Base-by-base conservation (phyloP, 495 filamentous ascomycete genomes). In the Penicillium maclennaniae region DNA sequence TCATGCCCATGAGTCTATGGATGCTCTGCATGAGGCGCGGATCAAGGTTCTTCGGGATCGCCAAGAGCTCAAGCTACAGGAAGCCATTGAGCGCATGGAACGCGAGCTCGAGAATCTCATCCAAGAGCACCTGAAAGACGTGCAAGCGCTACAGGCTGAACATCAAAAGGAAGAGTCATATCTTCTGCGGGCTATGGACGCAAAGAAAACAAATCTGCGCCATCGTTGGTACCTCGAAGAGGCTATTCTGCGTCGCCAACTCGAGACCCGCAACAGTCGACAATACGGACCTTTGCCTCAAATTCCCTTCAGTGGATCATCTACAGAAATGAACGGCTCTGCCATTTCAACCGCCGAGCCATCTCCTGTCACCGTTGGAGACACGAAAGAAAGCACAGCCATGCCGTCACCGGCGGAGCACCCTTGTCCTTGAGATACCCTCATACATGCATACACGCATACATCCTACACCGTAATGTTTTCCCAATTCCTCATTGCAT, bases 21-120 rank as follows among this genome's bases (percentile, higher is more conserved):
- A 84, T 44, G 78, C 81, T 12, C 79, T 87, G 2, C 87, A 92
- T 56, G 77, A 83, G 42, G 74, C 82, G 16, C 83, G 85, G 51
- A 88, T 93, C 69, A 90, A 92, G 54, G 87, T 92, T 1, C 79
- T 93, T 50, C 77, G 89, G 7, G 89, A 90, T 50, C 83, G 83
- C 42, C 89, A 93, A 59, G 84, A 83, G 4, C 79, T 85, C 56
- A 75, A 83, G 44, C 73, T 87, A 53, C 83, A 87, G 57, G 82
- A 85, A 53, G 73, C 89, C 6, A 70, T 82, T 3, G 76, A 76
- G 27, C 79, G 85, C 23, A 87, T 91, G 69, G 79, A 81, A 45
- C 68, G 68, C 21, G 87, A 93, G 67, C 68, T 87, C 26, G 70
- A 79, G 4, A 67, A 68, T 10, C 53, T 89, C 41, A 69, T 71